phyloP scores from a whole-genome alignment of 495 filamentous ascomycete species.

The Xylaria flabelliformis region DNA sequence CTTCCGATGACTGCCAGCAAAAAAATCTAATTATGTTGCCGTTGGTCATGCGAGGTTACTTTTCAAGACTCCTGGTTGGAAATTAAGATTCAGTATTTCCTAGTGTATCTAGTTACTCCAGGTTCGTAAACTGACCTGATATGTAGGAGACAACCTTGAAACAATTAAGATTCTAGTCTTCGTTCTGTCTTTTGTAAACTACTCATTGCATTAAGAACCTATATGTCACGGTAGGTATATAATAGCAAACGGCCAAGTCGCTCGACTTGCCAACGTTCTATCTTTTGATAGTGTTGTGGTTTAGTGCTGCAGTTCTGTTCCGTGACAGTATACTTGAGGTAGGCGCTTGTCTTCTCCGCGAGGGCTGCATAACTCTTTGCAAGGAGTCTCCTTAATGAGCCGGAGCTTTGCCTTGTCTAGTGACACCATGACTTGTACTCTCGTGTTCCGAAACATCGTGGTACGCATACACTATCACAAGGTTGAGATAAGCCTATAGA shows the following conservation, averaged over 20 bases:
- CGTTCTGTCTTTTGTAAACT: not conserved
- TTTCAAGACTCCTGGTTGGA: too few species aligned
- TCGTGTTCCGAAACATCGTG: not conserved
- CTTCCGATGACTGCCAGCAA: too few species aligned
- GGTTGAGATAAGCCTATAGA: not conserved
- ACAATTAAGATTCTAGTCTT: not conserved
- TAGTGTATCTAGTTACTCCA: not conserved
- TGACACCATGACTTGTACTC: not conserved
- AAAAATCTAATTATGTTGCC: not conserved
- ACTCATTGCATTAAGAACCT: not conserved
- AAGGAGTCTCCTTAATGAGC: too few species aligned
- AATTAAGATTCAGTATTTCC: not conserved
- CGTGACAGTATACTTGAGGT: too few species aligned
- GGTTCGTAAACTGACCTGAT: not conserved
- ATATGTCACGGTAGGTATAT: too few species aligned
- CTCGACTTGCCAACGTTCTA: too few species aligned
- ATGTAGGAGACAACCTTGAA: not conserved
- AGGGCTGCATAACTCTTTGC: too few species aligned
- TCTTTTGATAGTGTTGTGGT: too few species aligned
- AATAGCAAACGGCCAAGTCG: too few species aligned
- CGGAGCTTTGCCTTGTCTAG: too few species aligned
- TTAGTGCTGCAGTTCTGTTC: too few species aligned
- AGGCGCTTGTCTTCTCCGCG: too few species aligned
- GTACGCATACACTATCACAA: not conserved
- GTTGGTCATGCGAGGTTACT: not conserved